These are phyloP conservation scores for Reutealis trisperma DNA, from an alignment of 345 rosid genomes.

Conservation along the genomic window DNA sequence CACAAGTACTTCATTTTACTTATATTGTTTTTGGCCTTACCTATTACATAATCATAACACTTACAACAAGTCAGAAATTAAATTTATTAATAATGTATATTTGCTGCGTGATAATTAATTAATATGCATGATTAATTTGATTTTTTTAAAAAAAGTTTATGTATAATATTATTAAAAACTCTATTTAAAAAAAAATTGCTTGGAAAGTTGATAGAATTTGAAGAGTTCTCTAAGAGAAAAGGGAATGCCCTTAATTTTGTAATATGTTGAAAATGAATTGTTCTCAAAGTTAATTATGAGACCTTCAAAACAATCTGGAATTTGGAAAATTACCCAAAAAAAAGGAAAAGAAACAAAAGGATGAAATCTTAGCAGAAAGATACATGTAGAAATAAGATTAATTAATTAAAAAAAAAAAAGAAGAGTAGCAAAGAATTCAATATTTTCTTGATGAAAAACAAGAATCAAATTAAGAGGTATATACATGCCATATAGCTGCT, in stretches of 20 bases:
- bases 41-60: not conserved
- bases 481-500: conserved; percentile 3
- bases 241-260: conserved; percentile 9
- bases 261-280: conserved; percentile 13
- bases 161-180: no score
- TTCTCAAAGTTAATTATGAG: conserved; percentile 10
- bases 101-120: no score
- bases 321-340: conserved; percentile 25
- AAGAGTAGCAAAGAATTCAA: not conserved
- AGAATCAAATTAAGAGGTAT: conserved; percentile 6
- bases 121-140: no score
- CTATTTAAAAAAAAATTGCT: not conserved
- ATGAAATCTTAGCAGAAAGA: conserved; percentile 10
- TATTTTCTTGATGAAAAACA: conserved; percentile 14
- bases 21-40: conserved; percentile 10
- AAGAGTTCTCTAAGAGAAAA: conserved; percentile 2
- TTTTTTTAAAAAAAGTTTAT: no score
- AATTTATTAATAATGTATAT: no score
- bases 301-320: conserved; percentile 15
- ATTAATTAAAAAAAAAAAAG: conserved; percentile 2
- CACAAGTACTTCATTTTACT: conserved; percentile 3
- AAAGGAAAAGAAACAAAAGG: not conserved
- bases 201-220: conserved; percentile 11
- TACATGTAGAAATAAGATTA: not conserved
- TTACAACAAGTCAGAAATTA: no score